Base-by-base conservation (phyloP, 352 stramenopile species). In the Globisporangium paddicum region DNA sequence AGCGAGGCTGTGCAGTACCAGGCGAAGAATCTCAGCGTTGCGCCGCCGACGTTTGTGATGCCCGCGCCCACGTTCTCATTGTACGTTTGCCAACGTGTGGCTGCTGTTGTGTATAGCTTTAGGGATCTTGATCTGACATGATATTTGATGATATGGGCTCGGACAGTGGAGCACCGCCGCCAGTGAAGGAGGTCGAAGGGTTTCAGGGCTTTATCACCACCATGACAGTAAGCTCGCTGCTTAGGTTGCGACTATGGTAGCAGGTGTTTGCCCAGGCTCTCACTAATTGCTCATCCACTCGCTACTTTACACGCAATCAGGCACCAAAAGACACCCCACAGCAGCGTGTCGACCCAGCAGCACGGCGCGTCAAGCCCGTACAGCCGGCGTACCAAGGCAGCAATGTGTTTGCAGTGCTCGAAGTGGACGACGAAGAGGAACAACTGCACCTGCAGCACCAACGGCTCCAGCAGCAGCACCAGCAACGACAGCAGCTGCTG, bases 171-270 rank as follows among this genome's bases (percentile, higher is more conserved):
- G 44, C 47, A 6, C 48, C 64, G 7, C 28, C 58, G n/a, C 46
- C 67, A 8, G 60, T 59, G 35, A 67, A 68, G 18, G 77, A 89
- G 71, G 74, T 82, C 1, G 72, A 87, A 63, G 79, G 79, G 23
- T 92, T 92, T 53, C 66, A 81, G 38, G 82, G 82, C 40, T 91
- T 91, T 37, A 60, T 91, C 49, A 75, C 74, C 19, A 67, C 82
- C 16, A 64, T 91, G 63, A 67, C 84, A 47, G 72, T 81, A 32
- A 28, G 58, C 58, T 32, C 28, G 28, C 6, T 32, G 28, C 28
- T 32, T 6, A 32, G 3, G n/a, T 21, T 30, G 18, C 26, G 2
- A 28, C 11, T 25, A 21, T 30, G 49, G 11, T 30, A 6, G n/a
- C n/a, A n/a, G n/a, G n/a, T n/a, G n/a, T n/a, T n/a, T n/a, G n/a